phyloP scores from a whole-genome alignment of 2,329 filamentous ascomycete genomes.

The Exophiala sideris region DNA sequence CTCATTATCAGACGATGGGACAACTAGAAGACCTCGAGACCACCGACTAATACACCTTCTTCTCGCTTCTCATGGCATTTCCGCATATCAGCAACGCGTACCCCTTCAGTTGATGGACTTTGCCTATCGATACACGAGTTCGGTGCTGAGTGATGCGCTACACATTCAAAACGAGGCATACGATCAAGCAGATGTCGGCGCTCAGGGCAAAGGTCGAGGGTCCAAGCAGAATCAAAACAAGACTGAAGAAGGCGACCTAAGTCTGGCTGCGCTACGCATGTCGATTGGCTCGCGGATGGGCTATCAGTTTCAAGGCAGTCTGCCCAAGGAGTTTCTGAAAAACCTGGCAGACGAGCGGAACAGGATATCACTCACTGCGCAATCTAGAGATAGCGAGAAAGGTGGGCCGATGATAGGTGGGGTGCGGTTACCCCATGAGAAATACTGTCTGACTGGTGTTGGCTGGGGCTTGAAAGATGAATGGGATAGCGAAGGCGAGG shows the following conservation, averaged over 20 bases:
- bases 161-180: constrained; percentile 52
- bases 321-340: constrained; percentile 61
- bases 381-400: constrained; percentile 27
- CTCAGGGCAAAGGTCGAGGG: constrained; percentile 31
- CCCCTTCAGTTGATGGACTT: constrained; percentile 52
- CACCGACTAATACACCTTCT: constrained; percentile 51
- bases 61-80: constrained; percentile 48
- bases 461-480: constrained; percentile 57
- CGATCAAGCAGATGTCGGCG: constrained; percentile 37
- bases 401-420: constrained; percentile 46
- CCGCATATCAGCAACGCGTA: constrained; percentile 51
- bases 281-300: constrained; percentile 57
- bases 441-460: constrained; percentile 58
- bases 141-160: constrained; percentile 51
- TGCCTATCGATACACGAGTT: constrained; percentile 53
- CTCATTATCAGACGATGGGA: constrained; percentile 46
- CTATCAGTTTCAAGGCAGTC: constrained; percentile 56
- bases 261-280: constrained; percentile 56
- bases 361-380: constrained; percentile 52
- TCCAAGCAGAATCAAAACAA: constrained; percentile 36
- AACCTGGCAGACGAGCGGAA: constrained; percentile 58
- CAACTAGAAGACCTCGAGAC: constrained; percentile 47
- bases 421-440: constrained; percentile 59
- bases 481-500: constrained; percentile 55
- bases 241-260: constrained; percentile 51